phyloP scores from a whole-genome alignment of 768 basidiomycete species.

The Calvatia gigantea region DNA sequence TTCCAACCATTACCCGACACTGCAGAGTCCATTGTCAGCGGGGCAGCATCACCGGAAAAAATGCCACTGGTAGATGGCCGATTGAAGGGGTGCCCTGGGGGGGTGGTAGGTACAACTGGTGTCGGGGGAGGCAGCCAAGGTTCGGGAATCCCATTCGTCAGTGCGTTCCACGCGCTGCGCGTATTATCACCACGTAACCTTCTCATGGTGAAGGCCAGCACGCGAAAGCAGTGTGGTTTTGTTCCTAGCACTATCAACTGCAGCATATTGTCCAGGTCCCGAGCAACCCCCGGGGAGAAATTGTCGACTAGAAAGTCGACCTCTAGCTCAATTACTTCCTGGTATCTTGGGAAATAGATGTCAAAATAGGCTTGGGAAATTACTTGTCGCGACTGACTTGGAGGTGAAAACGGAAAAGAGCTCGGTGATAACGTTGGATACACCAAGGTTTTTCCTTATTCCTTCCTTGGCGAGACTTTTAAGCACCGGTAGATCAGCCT shows the following conservation, averaged over 20 bases:
- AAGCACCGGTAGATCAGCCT: not conserved
- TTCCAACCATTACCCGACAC: too few relatives aligned
- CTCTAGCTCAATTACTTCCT: conserved; percentile 4
- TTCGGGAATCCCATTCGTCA: too few relatives aligned
- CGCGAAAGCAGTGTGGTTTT: not conserved
- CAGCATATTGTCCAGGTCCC: conserved; percentile 4
- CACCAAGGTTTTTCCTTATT: not conserved
- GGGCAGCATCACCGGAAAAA: too few relatives aligned
- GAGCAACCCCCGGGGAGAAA: conserved; percentile 2
- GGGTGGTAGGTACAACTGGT: too few relatives aligned
- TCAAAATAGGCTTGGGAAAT: too few relatives aligned
- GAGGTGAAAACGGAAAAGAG: conserved; percentile 10
- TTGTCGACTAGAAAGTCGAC: conserved; percentile 1
- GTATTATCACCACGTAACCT: not conserved
- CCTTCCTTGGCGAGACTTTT: conserved; percentile 7
- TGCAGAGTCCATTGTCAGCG: too few relatives aligned
- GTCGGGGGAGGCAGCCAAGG: too few relatives aligned
- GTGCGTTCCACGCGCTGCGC: not conserved
- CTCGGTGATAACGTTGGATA: conserved; percentile 11
- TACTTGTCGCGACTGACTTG: conserved; percentile 9
- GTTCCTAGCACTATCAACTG: not conserved
- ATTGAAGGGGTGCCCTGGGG: too few relatives aligned
- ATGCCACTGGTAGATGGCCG: too few relatives aligned
- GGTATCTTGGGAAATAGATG: conserved; percentile 9
- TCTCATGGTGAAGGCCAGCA: conserved; percentile 1